These are phyloP conservation scores for Ascochyta koolunga DNA, from an alignment of 2,329 filamentous ascomycete species.

Conservation along the genomic window DNA sequence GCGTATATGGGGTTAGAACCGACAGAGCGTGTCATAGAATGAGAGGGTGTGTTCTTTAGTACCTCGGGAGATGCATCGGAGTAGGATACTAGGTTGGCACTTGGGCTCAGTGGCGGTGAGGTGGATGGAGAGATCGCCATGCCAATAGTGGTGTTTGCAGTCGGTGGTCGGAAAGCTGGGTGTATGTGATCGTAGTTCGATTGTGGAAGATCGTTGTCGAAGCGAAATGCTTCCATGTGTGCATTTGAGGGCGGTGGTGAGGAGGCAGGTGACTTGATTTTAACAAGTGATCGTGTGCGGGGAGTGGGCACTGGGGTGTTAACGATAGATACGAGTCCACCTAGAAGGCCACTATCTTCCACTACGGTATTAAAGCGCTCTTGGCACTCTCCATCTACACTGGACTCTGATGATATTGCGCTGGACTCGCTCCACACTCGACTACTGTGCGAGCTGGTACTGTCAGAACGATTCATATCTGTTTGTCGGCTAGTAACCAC, in stretches of 20 bases:
- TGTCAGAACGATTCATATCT: conserved; percentile 34
- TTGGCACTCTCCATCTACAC: conserved; percentile 21
- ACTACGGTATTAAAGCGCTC: conserved; percentile 22
- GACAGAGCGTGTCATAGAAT: not conserved
- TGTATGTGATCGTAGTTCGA: conserved; percentile 2
- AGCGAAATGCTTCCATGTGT: conserved; percentile 10
- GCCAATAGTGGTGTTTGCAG: conserved; percentile 12
- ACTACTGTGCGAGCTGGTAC: conserved; percentile 32
- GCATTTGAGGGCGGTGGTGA: not conserved
- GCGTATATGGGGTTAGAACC: not conserved
- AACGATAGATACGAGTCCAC: conserved; percentile 35
- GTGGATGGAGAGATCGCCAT: conserved; percentile 22
- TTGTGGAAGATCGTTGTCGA: conserved; percentile 4
- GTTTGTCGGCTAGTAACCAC: conserved; percentile 1
- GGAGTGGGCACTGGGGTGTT: conserved; percentile 13
- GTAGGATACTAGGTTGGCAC: not conserved
- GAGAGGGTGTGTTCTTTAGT: not conserved
- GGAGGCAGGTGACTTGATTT: not conserved
- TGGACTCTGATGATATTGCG: conserved; percentile 38
- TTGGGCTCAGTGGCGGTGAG: conserved; percentile 10
- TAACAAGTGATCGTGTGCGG: conserved; percentile 8
- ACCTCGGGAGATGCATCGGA: not conserved
- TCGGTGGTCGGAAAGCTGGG: conserved; percentile 10
- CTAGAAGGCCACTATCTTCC: conserved; percentile 36
- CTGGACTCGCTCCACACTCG: conserved; percentile 42